Conservation (phyloP, 2,329 filamentous ascomycete genomes). For the Chaetomiaceae sp. region DNA sequence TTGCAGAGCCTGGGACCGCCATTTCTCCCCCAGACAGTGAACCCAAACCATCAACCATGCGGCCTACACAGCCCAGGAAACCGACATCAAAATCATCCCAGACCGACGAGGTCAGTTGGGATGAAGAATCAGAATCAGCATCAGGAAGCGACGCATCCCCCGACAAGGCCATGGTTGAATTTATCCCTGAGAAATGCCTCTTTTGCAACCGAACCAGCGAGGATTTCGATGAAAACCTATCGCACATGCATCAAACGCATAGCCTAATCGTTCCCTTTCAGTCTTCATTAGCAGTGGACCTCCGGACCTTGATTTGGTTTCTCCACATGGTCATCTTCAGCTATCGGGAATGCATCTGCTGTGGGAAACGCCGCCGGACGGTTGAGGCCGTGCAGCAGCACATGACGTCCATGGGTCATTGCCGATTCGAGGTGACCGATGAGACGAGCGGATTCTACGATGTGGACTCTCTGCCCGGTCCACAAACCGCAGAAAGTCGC, state of each 20-base stretch:
- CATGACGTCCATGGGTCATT: slow-evolving; percentile 47
- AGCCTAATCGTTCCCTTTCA: slow-evolving; percentile 41
- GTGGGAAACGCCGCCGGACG: slow-evolving; percentile 41
- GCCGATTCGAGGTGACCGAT: slow-evolving; percentile 37
- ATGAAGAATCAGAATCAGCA: slow-evolving; percentile 5
- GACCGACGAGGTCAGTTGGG: neutral
- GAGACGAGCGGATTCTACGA: slow-evolving; percentile 43
- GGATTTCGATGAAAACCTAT: slow-evolving; percentile 36
- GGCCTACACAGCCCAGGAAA: neutral
- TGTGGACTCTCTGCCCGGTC: slow-evolving; percentile 18
- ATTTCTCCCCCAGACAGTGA: slow-evolving; percentile 1
- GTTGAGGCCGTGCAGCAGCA: slow-evolving; percentile 47
- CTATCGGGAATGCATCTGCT: slow-evolving; percentile 49
- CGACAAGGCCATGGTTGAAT: slow-evolving; percentile 18
- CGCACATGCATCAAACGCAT: slow-evolving; percentile 48
- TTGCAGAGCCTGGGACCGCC: slow-evolving; percentile 5
- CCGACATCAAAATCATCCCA: neutral
- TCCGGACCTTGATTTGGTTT: slow-evolving; percentile 45
- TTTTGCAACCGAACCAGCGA: slow-evolving; percentile 37
- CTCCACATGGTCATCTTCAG: slow-evolving; percentile 45
- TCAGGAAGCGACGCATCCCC: slow-evolving; percentile 4
- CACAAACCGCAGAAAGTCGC: neutral
- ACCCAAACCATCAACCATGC: neutral
- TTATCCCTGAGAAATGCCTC: slow-evolving; percentile 35
- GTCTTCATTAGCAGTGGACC: slow-evolving; percentile 40